phyloP scores from a whole-genome alignment of 1,284 basidiomycete genomes.

The Porodaedalea pini region DNA sequence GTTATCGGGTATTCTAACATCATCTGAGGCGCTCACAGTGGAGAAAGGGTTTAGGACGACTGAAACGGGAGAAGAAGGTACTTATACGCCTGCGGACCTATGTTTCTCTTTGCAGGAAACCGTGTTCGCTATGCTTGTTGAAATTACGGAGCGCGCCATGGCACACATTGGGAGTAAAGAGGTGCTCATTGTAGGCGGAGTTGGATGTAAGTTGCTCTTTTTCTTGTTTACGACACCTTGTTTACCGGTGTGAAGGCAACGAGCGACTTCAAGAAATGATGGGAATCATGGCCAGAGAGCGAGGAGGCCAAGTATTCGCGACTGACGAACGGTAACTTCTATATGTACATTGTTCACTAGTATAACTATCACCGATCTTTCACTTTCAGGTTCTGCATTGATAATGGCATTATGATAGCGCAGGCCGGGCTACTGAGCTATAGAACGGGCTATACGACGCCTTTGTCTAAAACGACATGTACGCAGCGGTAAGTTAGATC shows the following conservation, averaged over 20 bases:
- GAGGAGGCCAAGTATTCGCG: conserved; percentile 88
- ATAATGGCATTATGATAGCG: conserved; percentile 99
- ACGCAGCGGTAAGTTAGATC: conserved; percentile 71
- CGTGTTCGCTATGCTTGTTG: conserved; percentile 97
- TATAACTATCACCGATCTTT: conserved; percentile 1
- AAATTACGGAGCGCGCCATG: conserved; percentile 99
- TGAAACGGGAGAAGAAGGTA: conserved; percentile 52
- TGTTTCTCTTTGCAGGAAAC: conserved; percentile 98
- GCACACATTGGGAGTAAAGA: conserved; percentile 96
- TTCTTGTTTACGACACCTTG: conserved; percentile 4
- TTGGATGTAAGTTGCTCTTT: conserved; percentile 77
- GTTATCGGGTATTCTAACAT: conserved; percentile 88
- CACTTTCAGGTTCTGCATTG: conserved; percentile 87
- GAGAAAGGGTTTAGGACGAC: conserved; percentile 68
- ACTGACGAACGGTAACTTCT: conserved; percentile 85
- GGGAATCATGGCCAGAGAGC: conserved; percentile 92
- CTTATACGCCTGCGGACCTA: conserved; percentile 90
- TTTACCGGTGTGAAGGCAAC: conserved; percentile 60
- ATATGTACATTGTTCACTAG: conserved; percentile 5
- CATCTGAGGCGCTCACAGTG: conserved; percentile 82
- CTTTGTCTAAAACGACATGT: conserved; percentile 76
- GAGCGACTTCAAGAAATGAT: conserved; percentile 96
- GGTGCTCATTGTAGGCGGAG: conserved; percentile 96
- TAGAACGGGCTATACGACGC: conserved; percentile 87
- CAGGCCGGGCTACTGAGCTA: conserved; percentile 92